Conservation (phyloP, 176 grass and related monocot species). For the Paspalum notatum region DNA sequence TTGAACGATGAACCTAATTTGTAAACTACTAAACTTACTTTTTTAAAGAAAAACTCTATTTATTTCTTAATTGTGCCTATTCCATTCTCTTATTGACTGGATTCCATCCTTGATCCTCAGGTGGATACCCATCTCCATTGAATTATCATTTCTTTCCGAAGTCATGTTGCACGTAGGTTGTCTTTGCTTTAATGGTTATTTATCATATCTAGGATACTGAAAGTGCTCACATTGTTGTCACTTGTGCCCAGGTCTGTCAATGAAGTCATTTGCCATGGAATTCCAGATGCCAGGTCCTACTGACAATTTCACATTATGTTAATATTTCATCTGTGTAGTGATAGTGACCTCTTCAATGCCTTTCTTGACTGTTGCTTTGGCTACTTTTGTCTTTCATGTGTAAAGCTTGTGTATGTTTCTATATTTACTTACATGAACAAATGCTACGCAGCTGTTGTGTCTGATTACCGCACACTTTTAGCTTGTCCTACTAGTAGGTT, state of each 20-base stretch:
- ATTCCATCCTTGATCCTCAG: constrained; percentile 56
- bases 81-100: constrained; percentile 19
- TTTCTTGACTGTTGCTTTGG: constrained; percentile 45
- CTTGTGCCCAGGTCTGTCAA: constrained; percentile 82
- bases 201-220: constrained; percentile 23
- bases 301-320: constrained; percentile 28
- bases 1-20: constrained; percentile 20
- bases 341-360: not conserved
- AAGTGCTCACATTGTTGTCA: constrained; percentile 26
- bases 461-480: not conserved
- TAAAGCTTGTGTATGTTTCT: not conserved
- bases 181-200: constrained; percentile 49
- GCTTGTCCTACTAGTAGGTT: not conserved
- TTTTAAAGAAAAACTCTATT: not conserved
- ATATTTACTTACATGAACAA: not conserved
- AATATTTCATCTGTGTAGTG: not conserved
- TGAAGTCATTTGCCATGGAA: constrained; percentile 99
- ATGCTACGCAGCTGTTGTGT: not conserved
- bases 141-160: constrained; percentile 99
- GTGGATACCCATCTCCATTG: constrained; percentile 95
- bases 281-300: constrained; percentile 92
- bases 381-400: constrained; percentile 9
- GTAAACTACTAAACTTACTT: not conserved
- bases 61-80: constrained; percentile 23
- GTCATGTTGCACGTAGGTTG: constrained; percentile 98